These are phyloP conservation scores for Cryptosporidium bovis DNA, from an alignment of 169 alveolate genomes.

Conservation along the genomic window DNA sequence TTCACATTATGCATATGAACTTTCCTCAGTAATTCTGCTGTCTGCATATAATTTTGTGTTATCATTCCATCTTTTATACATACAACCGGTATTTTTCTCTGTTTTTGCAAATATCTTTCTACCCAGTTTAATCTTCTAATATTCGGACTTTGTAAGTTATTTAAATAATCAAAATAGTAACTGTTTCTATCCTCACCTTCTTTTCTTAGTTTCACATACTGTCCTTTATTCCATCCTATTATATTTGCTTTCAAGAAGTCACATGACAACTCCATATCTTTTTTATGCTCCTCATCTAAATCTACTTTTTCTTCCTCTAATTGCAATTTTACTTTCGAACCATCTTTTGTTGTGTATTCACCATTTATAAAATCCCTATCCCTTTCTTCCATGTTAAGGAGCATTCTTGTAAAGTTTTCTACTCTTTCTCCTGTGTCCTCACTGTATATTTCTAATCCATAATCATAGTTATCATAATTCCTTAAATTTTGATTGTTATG, in stretches of 20 bases:
- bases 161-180: neutral
- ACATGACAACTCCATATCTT: no score
- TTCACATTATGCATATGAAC: conserved; percentile 67
- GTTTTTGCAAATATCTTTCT: conserved; percentile 63
- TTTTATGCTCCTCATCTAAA: no score
- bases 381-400: no score
- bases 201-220: neutral
- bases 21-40: conserved; percentile 66
- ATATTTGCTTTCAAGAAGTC: neutral
- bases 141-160: neutral
- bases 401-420: no score
- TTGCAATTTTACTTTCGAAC: no score
- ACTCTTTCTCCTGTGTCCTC: no score
- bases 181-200: neutral
- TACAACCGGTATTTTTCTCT: conserved; percentile 58
- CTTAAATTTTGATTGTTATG: no score
- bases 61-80: conserved; percentile 62
- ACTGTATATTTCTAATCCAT: no score
- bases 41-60: conserved; percentile 51
- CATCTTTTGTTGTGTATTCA: no score
- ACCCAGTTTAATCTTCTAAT: conserved; percentile 38
- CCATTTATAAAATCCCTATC: no score
- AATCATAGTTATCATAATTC: no score
- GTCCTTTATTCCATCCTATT: neutral
- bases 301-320: no score